Percentiles rank a stretch among this genome's conserved stretches.
Evolutionary conservation across 2,329 filamentous ascomycete genomes (phyloP).

Genomic region (Fusarium agapanthi): DNA sequence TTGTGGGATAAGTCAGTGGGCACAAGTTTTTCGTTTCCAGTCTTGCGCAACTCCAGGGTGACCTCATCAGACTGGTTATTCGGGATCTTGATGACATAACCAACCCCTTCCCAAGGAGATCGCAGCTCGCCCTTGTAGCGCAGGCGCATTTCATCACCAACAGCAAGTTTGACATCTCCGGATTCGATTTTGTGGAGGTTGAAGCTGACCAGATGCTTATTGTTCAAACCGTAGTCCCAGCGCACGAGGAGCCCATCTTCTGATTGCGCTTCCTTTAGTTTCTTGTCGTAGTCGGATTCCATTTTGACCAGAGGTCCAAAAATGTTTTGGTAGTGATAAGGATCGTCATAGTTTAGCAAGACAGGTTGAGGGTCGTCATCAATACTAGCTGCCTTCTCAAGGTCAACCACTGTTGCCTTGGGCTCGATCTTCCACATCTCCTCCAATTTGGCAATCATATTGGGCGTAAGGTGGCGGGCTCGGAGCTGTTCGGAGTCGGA

Average conservation of each 20-base stretch:
- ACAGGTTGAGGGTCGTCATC: conserved; percentile 97
- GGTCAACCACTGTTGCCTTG: conserved; percentile 84
- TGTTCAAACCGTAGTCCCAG: conserved; percentile 96
- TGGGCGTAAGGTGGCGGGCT: conserved; percentile 89
- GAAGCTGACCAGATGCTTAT: conserved; percentile 96
- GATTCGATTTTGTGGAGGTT: conserved; percentile 96
- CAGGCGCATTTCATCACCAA: conserved; percentile 97
- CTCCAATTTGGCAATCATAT: conserved; percentile 95
- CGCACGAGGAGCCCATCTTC: conserved; percentile 94
- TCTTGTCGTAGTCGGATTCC: conserved; percentile 98
- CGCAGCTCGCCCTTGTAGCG: conserved; percentile 96
- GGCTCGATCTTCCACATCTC: conserved; percentile 99
- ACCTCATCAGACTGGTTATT: conserved; percentile 99
- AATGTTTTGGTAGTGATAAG: conserved; percentile 98
- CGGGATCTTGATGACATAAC: conserved; percentile 98
- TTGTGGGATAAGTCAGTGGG: conserved; percentile 97
- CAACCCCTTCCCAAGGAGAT: conserved; percentile 94
- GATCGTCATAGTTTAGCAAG: conserved; percentile 92
- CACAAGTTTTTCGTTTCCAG: conserved; percentile 94
- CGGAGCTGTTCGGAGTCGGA: conserved; percentile 96
- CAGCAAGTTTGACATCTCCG: conserved; percentile 96
- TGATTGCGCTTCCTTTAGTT: conserved; percentile 96
- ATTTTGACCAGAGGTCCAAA: conserved; percentile 99
- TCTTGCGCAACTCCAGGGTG: conserved; percentile 90
- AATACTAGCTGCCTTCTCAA: conserved; percentile 89